Conservation (phyloP, 1,139 yeast species). For the Magnusiomyces suaveolens region DNA sequence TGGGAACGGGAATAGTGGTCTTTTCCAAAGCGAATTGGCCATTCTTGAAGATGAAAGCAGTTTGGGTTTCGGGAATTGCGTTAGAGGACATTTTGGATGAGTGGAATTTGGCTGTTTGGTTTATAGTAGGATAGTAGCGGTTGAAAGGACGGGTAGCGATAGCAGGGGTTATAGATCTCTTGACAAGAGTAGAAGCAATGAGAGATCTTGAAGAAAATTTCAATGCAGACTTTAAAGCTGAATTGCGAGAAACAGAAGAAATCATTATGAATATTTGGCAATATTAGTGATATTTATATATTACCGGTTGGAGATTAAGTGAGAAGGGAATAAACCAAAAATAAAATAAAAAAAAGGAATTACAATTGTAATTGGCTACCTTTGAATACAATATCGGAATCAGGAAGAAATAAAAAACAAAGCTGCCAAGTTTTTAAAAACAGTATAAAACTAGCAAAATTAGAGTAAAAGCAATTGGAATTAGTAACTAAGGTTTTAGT, state of each 20-base stretch:
- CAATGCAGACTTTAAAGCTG: background rate
- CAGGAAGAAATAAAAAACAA: too few relatives aligned
- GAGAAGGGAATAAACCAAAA: too few relatives aligned
- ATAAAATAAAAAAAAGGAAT: too few relatives aligned
- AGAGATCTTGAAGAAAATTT: background rate
- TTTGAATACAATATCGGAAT: too few relatives aligned
- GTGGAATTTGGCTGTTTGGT: background rate
- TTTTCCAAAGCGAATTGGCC: constrained; percentile 2
- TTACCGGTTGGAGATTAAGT: too few relatives aligned
- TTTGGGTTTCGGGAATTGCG: constrained; percentile 7
- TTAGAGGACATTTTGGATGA: background rate
- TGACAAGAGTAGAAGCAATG: too few relatives aligned
- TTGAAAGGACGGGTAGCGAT: background rate
- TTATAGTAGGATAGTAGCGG: background rate
- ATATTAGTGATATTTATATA: background rate
- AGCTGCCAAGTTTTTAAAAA: too few relatives aligned
- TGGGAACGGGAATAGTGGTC: constrained; percentile 32
- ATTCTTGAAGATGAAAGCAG: constrained; percentile 9
- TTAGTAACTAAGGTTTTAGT: too few relatives aligned
- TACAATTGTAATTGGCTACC: too few relatives aligned
- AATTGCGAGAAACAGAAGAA: background rate
- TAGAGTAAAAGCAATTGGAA: too few relatives aligned
- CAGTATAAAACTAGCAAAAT: too few relatives aligned
- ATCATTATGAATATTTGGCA: background rate
- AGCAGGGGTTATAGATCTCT: too few relatives aligned